Evolutionary conservation across 1,139 yeast species (phyloP).

Genomic region (Suzukiozyma palmioleophila): DNA sequence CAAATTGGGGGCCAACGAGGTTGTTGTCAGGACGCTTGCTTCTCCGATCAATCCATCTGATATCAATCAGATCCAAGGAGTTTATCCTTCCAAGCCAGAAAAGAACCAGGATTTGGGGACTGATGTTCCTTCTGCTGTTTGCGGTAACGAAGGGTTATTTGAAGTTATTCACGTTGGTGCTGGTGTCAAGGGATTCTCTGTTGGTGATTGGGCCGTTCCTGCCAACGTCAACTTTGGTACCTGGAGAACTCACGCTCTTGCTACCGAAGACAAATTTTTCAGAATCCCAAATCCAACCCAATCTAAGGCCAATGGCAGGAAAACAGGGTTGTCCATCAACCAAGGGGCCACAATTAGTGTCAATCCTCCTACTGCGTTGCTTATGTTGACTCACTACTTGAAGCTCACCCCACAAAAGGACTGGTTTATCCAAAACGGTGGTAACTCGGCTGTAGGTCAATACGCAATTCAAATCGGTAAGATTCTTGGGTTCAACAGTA

Average conservation of each 20-base stretch:
- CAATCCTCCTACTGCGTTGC: constrained; percentile 89
- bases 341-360: constrained; percentile 90
- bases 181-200: constrained; percentile 40
- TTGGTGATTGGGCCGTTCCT: constrained; percentile 95
- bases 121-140: constrained; percentile 30
- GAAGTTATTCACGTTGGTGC: constrained; percentile 74
- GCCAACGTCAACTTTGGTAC: constrained; percentile 81
- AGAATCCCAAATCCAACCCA: constrained; percentile 46
- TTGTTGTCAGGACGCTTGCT: constrained; percentile 64
- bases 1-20: constrained; percentile 36
- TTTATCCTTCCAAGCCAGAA: constrained; percentile 37
- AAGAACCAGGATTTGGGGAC: constrained; percentile 29
- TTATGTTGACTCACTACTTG: constrained; percentile 73
- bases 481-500: constrained; percentile 72
- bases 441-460: constrained; percentile 94
- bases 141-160: constrained; percentile 80
- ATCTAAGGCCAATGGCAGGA: constrained; percentile 29
- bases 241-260: constrained; percentile 82
- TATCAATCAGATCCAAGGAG: constrained; percentile 38
- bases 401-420: constrained; percentile 63
- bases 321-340: constrained; percentile 41
- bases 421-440: constrained; percentile 96
- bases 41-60: constrained; percentile 67
- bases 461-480: constrained; percentile 86
- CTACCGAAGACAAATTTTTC: constrained; percentile 47